Conservation (phyloP, 169 alveolate species). For the Plasmodium coatneyi region DNA sequence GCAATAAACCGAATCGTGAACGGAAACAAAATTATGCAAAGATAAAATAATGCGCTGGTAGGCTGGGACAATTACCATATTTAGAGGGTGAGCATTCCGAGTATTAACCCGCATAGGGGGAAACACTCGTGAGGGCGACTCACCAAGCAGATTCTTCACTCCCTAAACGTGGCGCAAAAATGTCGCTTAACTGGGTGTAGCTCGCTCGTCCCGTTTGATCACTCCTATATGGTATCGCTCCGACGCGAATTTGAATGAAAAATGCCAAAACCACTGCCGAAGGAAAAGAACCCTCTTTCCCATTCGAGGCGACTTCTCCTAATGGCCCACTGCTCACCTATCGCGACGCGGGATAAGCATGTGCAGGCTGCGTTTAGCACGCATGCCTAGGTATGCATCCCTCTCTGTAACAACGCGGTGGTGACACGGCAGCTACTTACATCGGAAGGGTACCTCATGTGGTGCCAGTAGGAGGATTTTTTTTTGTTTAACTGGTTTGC, state of each 20-base stretch:
- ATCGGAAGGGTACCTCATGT: not conserved
- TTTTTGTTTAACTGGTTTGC: not conserved
- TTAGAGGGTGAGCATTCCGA: not conserved
- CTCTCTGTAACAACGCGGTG: not conserved
- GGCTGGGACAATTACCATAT: not conserved
- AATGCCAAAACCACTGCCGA: not conserved
- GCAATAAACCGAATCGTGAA: not conserved
- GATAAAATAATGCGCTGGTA: not conserved
- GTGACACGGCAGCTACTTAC: not conserved
- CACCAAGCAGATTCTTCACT: not conserved
- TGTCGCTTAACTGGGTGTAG: not conserved
- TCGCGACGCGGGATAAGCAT: not conserved
- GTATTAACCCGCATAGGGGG: not conserved
- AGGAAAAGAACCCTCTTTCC: not conserved
- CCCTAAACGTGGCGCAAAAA: not conserved
- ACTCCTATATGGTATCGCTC: not conserved
- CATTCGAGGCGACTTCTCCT: not conserved
- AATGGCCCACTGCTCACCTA: not conserved
- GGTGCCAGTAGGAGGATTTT: not conserved
- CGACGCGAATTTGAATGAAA: not conserved
- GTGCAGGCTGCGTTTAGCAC: not conserved
- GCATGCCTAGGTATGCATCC: not conserved
- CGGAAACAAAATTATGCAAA: not conserved
- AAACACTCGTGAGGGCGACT: not conserved
- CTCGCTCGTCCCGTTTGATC: not conserved